Evolutionary conservation across 2,329 filamentous ascomycete species (phyloP).

Genomic region (Cytospora leucostoma): DNA sequence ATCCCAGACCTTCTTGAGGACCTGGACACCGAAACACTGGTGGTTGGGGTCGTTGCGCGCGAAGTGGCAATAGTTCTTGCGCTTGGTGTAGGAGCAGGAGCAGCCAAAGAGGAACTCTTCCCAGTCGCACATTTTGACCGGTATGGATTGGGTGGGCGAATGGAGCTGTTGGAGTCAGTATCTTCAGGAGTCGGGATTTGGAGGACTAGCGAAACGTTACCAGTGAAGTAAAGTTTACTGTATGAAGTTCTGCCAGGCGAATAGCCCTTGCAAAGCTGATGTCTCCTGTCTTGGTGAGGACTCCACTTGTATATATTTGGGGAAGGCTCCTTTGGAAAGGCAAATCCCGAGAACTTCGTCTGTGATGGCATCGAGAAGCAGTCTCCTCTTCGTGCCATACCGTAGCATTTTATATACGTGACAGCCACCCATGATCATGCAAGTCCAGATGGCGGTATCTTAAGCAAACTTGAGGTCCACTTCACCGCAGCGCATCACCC

Average conservation of each 20-base stretch:
- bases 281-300: background rate
- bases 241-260: background rate
- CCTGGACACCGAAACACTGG: constrained; percentile 68
- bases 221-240: background rate
- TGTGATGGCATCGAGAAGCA: constrained; percentile 1
- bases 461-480: background rate
- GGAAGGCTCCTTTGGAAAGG: background rate
- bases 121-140: constrained; percentile 64
- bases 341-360: background rate
- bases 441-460: background rate
- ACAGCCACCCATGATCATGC: background rate
- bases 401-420: background rate
- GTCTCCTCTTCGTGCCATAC: constrained; percentile 1
- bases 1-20: constrained; percentile 60
- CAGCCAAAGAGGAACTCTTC: constrained; percentile 70
- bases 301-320: background rate
- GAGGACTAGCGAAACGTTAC: background rate
- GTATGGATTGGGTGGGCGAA: background rate
- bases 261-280: background rate
- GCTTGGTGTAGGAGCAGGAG: constrained; percentile 58
- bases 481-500: constrained; percentile 2
- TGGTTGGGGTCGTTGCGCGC: constrained; percentile 72
- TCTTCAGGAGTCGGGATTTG: background rate
- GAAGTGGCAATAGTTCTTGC: constrained; percentile 73
- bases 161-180: background rate